Conservation (phyloP, 768 basidiomycete species). For the Trametes punicea region DNA sequence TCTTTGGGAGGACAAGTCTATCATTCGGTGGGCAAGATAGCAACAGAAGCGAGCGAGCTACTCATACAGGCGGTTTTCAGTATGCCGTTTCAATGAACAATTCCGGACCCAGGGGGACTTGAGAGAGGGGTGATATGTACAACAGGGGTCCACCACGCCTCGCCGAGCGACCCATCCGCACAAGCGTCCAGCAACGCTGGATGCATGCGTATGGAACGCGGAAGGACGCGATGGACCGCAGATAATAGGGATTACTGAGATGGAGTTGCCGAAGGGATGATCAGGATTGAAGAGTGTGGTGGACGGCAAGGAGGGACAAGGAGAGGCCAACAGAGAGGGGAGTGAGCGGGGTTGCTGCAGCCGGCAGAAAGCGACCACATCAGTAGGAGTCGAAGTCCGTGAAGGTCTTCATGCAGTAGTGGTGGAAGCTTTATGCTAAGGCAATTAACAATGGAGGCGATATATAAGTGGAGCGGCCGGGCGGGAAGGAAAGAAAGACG, state of each 20-base stretch:
- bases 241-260: neutral
- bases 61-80: constrained; percentile 9
- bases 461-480: neutral
- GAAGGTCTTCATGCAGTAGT: neutral
- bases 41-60: constrained; percentile 4
- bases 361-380: neutral
- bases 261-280: neutral
- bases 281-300: neutral
- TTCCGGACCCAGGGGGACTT: constrained; percentile 6
- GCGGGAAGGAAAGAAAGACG: neutral
- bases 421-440: constrained; percentile 2
- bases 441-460: neutral
- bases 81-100: constrained; percentile 4
- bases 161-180: neutral
- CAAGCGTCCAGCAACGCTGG: neutral
- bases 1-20: neutral
- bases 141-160: neutral
- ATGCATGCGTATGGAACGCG: too few species aligned
- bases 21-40: neutral
- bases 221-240: too few species aligned
- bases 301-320: neutral
- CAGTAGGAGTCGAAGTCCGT: neutral
- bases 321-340: neutral
- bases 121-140: constrained; percentile 11
- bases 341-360: neutral